Base-by-base conservation (phyloP, 768 basidiomycete species). In the Mycena polygramma region DNA sequence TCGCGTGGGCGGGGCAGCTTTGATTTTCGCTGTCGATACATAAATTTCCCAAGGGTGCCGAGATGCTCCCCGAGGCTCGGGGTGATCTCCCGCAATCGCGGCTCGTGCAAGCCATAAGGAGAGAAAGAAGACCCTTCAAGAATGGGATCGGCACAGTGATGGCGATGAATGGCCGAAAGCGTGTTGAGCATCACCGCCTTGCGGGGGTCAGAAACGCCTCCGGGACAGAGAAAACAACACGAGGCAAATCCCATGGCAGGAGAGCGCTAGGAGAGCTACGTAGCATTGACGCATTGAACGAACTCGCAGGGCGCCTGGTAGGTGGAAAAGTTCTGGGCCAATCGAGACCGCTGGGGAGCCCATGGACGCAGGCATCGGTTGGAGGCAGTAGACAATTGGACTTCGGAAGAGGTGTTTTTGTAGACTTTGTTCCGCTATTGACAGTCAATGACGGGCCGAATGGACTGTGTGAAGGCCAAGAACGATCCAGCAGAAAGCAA, bases 361-460 rank as follows among this genome's bases (percentile, higher is more conserved):
- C 55, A 43, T 59, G 65, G 24, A 4, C 6, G 11, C 36, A 15
- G 30, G 24, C 48, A 8, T 66, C 65, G 65, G 57, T 57, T 58
- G 58, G n/a, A 52, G 65, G 65, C 65, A 58, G 58, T 57, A 58
- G 57, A 66, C 51, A 66, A 14, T 55, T n/a, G n/a, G n/a, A n/a
- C n/a, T n/a, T n/a, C 15, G 41, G 30, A 30, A 30, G 30, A 30
- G 30, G 30, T 30, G 30, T 4, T 19, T 43, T 57, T n/a, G 0
- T 51, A n/a, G 39, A 30, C 37, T 60, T 57, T 69, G 61, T 69
- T 69, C 68, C 68, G 68, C 3, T 49, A 39, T 55, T 49, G 67
- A 62, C 68, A 67, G 14, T 1, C 22, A 17, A 45, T 26, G 55
- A 11, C 54, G 41, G 20, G n/a, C 14, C 43, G 26, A 30, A 57